Evolutionary conservation across 75 land plant species (phyloP).

Genomic region (Adiantum capillusveneris): DNA sequence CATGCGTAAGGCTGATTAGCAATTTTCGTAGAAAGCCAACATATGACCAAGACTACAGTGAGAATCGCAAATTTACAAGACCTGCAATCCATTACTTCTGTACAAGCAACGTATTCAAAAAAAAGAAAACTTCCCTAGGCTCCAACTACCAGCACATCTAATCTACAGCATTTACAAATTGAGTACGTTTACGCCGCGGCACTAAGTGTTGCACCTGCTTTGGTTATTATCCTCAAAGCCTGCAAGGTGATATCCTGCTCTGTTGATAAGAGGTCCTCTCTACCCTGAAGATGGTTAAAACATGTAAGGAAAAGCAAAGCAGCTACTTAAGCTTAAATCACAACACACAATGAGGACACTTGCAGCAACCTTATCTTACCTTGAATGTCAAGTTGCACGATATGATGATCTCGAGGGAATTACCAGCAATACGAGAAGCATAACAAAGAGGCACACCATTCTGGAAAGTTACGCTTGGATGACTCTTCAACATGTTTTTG

Average conservation of each 20-base stretch:
- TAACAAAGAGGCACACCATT: constrained; percentile 63
- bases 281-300: constrained; percentile 33
- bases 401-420: constrained; percentile 54
- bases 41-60: too few relatives aligned
- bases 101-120: too few relatives aligned
- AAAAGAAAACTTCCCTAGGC: too few relatives aligned
- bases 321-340: not conserved
- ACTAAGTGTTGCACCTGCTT: constrained; percentile 29
- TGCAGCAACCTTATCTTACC: constrained; percentile 28
- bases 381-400: constrained; percentile 59
- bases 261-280: constrained; percentile 31
- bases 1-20: too few relatives aligned
- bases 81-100: too few relatives aligned
- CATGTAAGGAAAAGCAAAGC: not conserved
- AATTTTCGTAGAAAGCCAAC: too few relatives aligned
- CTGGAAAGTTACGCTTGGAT: constrained; percentile 53
- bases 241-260: constrained; percentile 48
- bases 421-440: constrained; percentile 44
- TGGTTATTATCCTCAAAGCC: constrained; percentile 25
- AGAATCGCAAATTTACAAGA: too few relatives aligned
- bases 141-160: too few relatives aligned
- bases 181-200: too few relatives aligned
- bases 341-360: too few relatives aligned
- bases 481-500: constrained; percentile 40
- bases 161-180: too few relatives aligned